Base-by-base conservation (phyloP, 192 early-diverging fungal genomes). In the Coemansia sp. region DNA sequence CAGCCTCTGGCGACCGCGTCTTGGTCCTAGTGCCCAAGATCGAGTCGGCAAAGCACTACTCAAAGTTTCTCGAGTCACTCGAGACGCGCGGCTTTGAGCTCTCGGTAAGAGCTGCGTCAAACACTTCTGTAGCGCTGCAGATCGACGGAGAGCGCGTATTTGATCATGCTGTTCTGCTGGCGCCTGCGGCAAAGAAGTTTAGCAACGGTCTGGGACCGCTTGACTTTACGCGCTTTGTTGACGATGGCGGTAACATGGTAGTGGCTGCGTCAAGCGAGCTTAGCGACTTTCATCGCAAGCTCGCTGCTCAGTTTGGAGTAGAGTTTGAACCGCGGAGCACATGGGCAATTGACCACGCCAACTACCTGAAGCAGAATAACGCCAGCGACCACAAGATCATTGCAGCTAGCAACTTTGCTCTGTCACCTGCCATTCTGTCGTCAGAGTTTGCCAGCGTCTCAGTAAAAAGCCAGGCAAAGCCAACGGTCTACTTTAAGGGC, bases 221-320 rank as follows among this genome's bases (percentile, higher is more conserved):
- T 15, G 62, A 83, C 37, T 73, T 99, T 15, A 72, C 94, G 38
- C 82, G 91, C 46, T 99, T 94, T 69, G 83, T 97, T 40, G 87
- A 94, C 48, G 81, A 85, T 22, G 95, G 94, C 33, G 97, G 95
- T 18, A 99, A 97, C 68, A 67, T 97, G 27, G 39, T 99, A 5
- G 50, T 94, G 12, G 90, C 87, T 4, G 86, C 82, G 1, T 83
- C 85, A 9, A 65, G 82, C 27, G 81, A 87, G 42, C 56, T 89
- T 17, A 81, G 83, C 6, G 89, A 89, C 33, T 70, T 82, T 6
- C 55, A 91, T 5, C 85, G 93, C 12, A 91, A 92, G 57, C 80
- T 99, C 39, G 87, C 86, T n/a, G 80, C 83, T 61, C 95, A 98
- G 65, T 92, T 97, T 63, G 91, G 90, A 48, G 85, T 92, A 17